Percentiles rank a stretch among this genome's conserved stretches.
Evolutionary conservation across 2,329 filamentous ascomycete species (phyloP).

Genomic region (Rhinocladiella mackenziei): DNA sequence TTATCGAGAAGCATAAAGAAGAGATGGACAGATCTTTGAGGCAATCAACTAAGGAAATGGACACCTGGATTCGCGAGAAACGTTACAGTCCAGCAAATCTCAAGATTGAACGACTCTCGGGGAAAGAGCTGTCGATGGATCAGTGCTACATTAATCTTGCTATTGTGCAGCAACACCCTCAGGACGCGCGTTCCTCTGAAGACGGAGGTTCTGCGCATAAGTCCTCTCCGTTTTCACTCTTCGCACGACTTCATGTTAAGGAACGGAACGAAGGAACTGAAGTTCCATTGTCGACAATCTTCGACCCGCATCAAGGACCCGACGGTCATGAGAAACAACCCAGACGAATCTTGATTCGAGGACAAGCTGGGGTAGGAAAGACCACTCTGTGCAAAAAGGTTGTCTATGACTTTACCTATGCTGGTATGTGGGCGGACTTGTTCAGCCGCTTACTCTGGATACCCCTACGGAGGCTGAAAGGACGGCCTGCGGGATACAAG

Average conservation of each 20-base stretch:
- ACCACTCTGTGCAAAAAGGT: conserved; percentile 45
- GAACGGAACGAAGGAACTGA: background rate
- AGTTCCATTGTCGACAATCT: background rate
- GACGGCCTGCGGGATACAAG: conserved; percentile 23
- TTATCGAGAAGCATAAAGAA: background rate
- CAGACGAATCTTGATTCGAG: conserved; percentile 6
- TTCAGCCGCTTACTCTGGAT: conserved; percentile 43
- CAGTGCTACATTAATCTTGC: background rate
- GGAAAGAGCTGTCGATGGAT: background rate
- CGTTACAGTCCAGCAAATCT: background rate
- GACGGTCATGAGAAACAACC: background rate
- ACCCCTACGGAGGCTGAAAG: conserved; percentile 37
- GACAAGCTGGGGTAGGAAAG: conserved; percentile 29
- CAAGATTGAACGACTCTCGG: background rate
- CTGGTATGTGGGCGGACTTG: conserved; percentile 28
- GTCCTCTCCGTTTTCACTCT: background rate
- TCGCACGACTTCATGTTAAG: background rate
- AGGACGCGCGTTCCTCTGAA: background rate
- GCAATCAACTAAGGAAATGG: background rate
- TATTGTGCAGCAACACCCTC: background rate
- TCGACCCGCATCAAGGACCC: background rate
- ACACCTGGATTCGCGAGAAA: background rate
- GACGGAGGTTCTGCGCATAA: background rate
- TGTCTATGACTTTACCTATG: conserved; percentile 34
- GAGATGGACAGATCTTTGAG: background rate